A percentile compares a stretch with the other conserved stretches of the same genome.
Evolutionary conservation across 768 basidiomycete genomes (phyloP).

Genomic region (Leccinum boreale): DNA sequence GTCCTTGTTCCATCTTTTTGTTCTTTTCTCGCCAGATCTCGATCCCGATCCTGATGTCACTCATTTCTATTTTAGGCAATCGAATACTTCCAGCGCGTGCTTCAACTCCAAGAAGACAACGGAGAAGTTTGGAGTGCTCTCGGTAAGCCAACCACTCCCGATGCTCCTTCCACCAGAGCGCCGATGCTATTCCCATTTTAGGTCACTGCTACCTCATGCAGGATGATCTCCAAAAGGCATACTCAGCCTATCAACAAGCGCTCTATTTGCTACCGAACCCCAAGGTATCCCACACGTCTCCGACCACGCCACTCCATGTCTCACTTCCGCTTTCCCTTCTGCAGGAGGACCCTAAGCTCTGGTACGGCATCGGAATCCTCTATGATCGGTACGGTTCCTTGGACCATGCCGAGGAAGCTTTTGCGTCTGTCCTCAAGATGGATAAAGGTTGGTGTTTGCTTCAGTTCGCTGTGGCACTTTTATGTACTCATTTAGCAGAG

Average conservation of each 20-base stretch:
- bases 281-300: conserved; percentile 53
- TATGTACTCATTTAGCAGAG: conserved; percentile 31
- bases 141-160: conserved; percentile 45
- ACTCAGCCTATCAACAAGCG: conserved; percentile 97
- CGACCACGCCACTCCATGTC: not conserved
- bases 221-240: conserved; percentile 97
- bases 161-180: conserved; percentile 12
- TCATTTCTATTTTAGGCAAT: conserved; percentile 64
- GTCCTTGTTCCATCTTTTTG: conserved; percentile 16
- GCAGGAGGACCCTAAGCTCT: conserved; percentile 93
- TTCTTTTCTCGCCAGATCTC: conserved; percentile 19
- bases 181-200: conserved; percentile 29
- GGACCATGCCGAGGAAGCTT: conserved; percentile 99
- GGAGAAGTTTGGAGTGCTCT: conserved; percentile 99
- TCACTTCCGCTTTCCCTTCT: conserved; percentile 5
- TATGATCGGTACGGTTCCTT: conserved; percentile 98
- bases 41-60: conserved; percentile 34
- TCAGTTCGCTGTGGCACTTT: not conserved
- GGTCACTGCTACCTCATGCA: conserved; percentile 99
- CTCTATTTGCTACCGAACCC: conserved; percentile 94
- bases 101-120: conserved; percentile 89
- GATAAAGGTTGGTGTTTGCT: conserved; percentile 71
- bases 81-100: conserved; percentile 93
- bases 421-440: conserved; percentile 93
- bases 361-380: conserved; percentile 99